Percentiles rank a stretch among this genome's conserved stretches.
Conservation (phyloP, 2,329 filamentous ascomycete species). For the Akanthomyces lecanii region DNA sequence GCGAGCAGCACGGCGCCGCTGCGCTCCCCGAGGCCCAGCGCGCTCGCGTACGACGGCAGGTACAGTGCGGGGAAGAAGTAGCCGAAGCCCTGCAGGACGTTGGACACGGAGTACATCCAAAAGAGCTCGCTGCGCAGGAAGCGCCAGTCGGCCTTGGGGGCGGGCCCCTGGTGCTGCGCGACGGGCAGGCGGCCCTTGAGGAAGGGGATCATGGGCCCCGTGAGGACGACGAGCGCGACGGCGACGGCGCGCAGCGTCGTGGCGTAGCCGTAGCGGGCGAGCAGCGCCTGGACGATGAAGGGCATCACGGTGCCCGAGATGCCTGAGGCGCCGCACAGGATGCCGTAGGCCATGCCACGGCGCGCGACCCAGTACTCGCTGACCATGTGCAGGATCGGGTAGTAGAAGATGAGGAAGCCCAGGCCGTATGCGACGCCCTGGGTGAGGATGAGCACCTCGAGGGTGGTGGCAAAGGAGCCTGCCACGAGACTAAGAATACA, state of each 20-base stretch:
- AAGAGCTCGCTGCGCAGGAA: slow-evolving; percentile 45
- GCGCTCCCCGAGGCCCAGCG: slow-evolving; percentile 32
- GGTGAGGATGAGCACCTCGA: slow-evolving; percentile 35
- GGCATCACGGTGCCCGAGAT: slow-evolving; percentile 31
- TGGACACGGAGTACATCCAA: slow-evolving; percentile 48
- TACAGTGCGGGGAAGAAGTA: slow-evolving; percentile 52
- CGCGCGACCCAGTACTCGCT: slow-evolving; percentile 37
- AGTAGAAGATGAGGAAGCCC: slow-evolving; percentile 36
- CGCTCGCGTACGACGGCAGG: slow-evolving; percentile 43
- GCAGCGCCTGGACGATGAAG: slow-evolving; percentile 35
- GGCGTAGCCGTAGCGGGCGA: slow-evolving; percentile 34
- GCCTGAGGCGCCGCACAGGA: slow-evolving; percentile 30
- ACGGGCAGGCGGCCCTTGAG: slow-evolving; percentile 31
- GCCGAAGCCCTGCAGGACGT: slow-evolving; percentile 47
- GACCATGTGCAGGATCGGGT: slow-evolving; percentile 36
- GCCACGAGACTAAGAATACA: slow-evolving; percentile 34
- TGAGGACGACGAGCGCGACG: slow-evolving; percentile 32
- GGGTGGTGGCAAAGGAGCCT: slow-evolving; percentile 31
- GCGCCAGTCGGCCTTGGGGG: slow-evolving; percentile 21
- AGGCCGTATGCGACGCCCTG: slow-evolving; percentile 38
- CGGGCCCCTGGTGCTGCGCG: background rate
- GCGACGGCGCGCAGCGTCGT: slow-evolving; percentile 34
- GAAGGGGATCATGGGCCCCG: slow-evolving; percentile 36
- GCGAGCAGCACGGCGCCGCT: slow-evolving; percentile 44
- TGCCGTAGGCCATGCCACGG: slow-evolving; percentile 35